phyloP scores from a whole-genome alignment of 2,329 filamentous ascomycete genomes.

The Phialophora macrospora region DNA sequence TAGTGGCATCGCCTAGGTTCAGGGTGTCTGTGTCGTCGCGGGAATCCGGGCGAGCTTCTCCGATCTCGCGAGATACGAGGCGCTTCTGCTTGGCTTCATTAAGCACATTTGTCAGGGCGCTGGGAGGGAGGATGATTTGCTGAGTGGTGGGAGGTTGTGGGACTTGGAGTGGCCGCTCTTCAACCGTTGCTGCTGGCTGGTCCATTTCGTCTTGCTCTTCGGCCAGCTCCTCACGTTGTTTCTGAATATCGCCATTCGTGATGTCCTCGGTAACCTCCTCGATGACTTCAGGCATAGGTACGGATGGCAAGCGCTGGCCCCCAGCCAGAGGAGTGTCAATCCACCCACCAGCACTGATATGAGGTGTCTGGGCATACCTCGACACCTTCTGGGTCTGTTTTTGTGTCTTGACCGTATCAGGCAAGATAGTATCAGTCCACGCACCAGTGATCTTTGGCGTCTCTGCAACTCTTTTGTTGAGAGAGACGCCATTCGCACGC shows the following conservation, averaged over 20 bases:
- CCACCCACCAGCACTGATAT: slow-evolving; percentile 40
- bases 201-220: neutral
- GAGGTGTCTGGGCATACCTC: slow-evolving; percentile 38
- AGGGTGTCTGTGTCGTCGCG: slow-evolving; percentile 41
- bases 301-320: slow-evolving; percentile 12
- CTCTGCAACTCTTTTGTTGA: slow-evolving; percentile 20
- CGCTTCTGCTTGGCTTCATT: slow-evolving; percentile 46
- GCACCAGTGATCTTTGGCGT: slow-evolving; percentile 53
- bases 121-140: slow-evolving; percentile 49
- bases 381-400: slow-evolving; percentile 24
- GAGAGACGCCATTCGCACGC: neutral
- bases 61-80: slow-evolving; percentile 22
- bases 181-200: neutral
- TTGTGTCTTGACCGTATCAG: slow-evolving; percentile 42
- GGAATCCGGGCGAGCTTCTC: slow-evolving; percentile 16
- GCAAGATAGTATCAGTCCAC: slow-evolving; percentile 55
- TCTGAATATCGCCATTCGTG: slow-evolving; percentile 23
- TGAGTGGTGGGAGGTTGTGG: slow-evolving; percentile 37
- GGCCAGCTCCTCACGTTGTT: slow-evolving; percentile 1
- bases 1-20: slow-evolving; percentile 51
- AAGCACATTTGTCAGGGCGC: slow-evolving; percentile 50
- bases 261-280: slow-evolving; percentile 40
- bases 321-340: slow-evolving; percentile 37
- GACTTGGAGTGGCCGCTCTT: slow-evolving; percentile 25
- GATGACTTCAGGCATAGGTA: slow-evolving; percentile 31